Base-by-base conservation (phyloP, 148 eudicot species). In the Heliamphora exappendiculata region DNA sequence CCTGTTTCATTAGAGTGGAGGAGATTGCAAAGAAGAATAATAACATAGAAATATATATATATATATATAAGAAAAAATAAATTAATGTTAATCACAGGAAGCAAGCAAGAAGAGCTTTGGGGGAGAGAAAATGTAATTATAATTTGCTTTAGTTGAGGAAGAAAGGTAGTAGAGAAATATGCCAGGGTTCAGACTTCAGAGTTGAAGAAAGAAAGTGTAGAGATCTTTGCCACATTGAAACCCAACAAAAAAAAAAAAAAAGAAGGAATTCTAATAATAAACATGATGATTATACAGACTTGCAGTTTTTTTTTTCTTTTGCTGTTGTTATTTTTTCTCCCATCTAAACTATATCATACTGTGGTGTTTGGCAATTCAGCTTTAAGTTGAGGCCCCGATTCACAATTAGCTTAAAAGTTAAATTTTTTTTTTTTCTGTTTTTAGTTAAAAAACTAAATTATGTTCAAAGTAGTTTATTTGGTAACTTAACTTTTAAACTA, bases 41-140 rank as follows among this genome's bases (percentile, higher is more conserved):
- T 59, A 57, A 36, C 44, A 70, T 33, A 78, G 20, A 57, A 34
- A 26, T 17, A 64, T 17, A 44, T 42, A 44, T 24, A 19, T 26
- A 39, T 70, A 31, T 29, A 67, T 54, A 58, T 70, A 41, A 57
- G 49, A 70, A 54, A 26, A 67, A n/a, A n/a, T n/a, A n/a, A n/a
- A 28, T 19, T 3, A 33, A 5, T 49, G 41, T 44, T 67, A 47
- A 60, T 62, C 64, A 57, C 19, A 75, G 75, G 31, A 69, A 58
- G 49, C 67, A 74, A 60, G 82, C 75, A 47, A 57, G 42, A 66
- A 33, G n/a, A 58, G 33, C 71, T 80, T 75, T 78, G 59, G 77
- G 33, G 75, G 13, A 68, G 17, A 67, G 62, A 47, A 50, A n/a
- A 69, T 75, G 82, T 80, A 80, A 75, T 20, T 72, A 71, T 62